phyloP scores from a whole-genome alignment of 805 yeast genomes.

The Debaryomyces castellii region DNA sequence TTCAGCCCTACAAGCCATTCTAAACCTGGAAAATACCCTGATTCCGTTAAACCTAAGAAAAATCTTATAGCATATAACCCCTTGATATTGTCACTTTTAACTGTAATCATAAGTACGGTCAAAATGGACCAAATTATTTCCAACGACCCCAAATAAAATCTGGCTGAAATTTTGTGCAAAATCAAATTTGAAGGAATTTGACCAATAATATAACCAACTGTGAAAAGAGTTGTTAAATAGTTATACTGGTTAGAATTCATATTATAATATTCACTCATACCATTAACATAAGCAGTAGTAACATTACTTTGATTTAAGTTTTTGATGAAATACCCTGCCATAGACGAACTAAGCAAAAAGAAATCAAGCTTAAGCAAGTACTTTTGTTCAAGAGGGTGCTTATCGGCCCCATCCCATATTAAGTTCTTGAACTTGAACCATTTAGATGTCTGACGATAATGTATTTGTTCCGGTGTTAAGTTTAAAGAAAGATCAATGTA shows the following conservation, averaged over 20 bases:
- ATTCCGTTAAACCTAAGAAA: conserved; percentile 44
- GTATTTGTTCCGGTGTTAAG: conserved; percentile 19
- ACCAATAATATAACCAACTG: conserved; percentile 53
- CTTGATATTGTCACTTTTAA: conserved; percentile 15
- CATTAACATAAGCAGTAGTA: conserved; percentile 47
- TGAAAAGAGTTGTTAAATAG: conserved; percentile 43
- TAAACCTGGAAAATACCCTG: conserved; percentile 57
- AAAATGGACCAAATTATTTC: conserved; percentile 33
- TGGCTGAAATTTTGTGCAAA: conserved; percentile 33
- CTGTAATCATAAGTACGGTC: conserved; percentile 25
- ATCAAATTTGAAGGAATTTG: conserved; percentile 47
- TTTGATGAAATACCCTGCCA: conserved; percentile 52
- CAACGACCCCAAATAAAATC: conserved; percentile 35
- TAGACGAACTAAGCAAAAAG: conserved; percentile 53
- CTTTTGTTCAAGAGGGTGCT: conserved; percentile 34
- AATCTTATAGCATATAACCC: conserved; percentile 32
- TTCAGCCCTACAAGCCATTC: conserved; percentile 49
- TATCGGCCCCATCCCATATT: conserved; percentile 38
- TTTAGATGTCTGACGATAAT: conserved; percentile 16
- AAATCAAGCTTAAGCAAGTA: conserved; percentile 38
- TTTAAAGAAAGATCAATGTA: conserved; percentile 20
- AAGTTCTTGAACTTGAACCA: conserved; percentile 23
- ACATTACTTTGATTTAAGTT: conserved; percentile 42
- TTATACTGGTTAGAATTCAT: conserved; percentile 46
- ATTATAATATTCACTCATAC: conserved; percentile 43